Percentiles rank a stretch among this genome's conserved stretches.
Evolutionary conservation across 2,329 filamentous ascomycete genomes (phyloP).

Genomic region (Bimuria novae-zelandiae): DNA sequence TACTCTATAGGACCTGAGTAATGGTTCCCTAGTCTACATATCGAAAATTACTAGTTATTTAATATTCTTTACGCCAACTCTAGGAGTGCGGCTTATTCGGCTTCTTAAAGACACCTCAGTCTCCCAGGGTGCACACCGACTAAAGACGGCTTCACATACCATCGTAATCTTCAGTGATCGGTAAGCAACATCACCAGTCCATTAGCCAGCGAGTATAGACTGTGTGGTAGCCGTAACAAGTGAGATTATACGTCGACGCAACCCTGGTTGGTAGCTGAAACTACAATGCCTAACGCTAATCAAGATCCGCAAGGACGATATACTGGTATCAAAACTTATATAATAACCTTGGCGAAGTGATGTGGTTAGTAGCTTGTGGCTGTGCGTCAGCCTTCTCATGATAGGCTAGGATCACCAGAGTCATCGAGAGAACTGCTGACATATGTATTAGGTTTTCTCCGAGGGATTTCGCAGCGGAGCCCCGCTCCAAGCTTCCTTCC

Average conservation of each 20-base stretch:
- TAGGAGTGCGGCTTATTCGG: slow-evolving; percentile 12
- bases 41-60: slow-evolving; percentile 6
- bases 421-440: slow-evolving; percentile 15
- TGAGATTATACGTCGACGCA: slow-evolving; percentile 10
- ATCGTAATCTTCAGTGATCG: slow-evolving; percentile 6
- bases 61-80: slow-evolving; percentile 13
- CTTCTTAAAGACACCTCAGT: slow-evolving; percentile 9
- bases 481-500: slow-evolving; percentile 16
- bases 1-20: slow-evolving; percentile 10
- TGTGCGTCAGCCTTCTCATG: slow-evolving; percentile 16
- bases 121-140: slow-evolving; percentile 7
- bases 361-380: slow-evolving; percentile 17
- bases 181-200: slow-evolving; percentile 7
- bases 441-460: slow-evolving; percentile 6
- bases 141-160: slow-evolving; percentile 7
- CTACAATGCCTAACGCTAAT: slow-evolving; percentile 13
- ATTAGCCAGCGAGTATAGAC: slow-evolving; percentile 11
- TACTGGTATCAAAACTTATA: slow-evolving; percentile 16
- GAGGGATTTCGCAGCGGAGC: slow-evolving; percentile 15
- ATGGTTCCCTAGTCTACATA: slow-evolving; percentile 7
- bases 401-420: slow-evolving; percentile 12
- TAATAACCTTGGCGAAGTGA: slow-evolving; percentile 16
- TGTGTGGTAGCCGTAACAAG: slow-evolving; percentile 11
- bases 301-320: slow-evolving; percentile 13
- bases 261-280: slow-evolving; percentile 9